Evolutionary conservation across 1,284 basidiomycete genomes (phyloP).

Genomic region (Sutorius eximius): DNA sequence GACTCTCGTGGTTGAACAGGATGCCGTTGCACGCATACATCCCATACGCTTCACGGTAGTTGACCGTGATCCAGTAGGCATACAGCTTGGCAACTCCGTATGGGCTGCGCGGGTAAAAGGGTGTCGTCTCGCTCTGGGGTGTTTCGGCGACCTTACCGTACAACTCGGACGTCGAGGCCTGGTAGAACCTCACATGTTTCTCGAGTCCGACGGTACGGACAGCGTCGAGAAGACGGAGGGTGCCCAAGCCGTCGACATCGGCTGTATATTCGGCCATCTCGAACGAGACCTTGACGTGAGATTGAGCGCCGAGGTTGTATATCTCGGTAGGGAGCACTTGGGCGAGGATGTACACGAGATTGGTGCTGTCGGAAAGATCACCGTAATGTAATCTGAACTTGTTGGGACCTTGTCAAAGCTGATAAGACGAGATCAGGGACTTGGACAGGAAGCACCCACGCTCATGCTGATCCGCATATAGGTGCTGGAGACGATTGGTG

Average conservation of each 20-base stretch:
- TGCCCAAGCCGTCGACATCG: constrained; percentile 89
- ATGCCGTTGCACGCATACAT: constrained; percentile 93
- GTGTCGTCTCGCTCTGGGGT: constrained; percentile 88
- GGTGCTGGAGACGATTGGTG: constrained; percentile 85
- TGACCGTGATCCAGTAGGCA: constrained; percentile 86
- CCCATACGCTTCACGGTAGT: constrained; percentile 89
- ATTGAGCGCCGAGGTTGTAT: constrained; percentile 95
- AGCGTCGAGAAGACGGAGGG: constrained; percentile 87
- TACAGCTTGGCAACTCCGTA: constrained; percentile 92
- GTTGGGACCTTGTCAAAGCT: constrained; percentile 53
- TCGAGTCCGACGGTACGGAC: constrained; percentile 89
- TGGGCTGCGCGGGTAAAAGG: constrained; percentile 90
- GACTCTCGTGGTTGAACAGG: constrained; percentile 93
- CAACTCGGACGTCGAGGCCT: constrained; percentile 91
- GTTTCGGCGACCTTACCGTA: constrained; percentile 92
- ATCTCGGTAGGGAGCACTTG: constrained; percentile 90
- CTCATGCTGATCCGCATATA: constrained; percentile 86
- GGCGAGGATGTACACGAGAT: constrained; percentile 90
- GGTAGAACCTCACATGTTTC: constrained; percentile 86
- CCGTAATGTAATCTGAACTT: constrained; percentile 91
- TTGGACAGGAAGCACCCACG: constrained; percentile 44
- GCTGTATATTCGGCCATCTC: constrained; percentile 97
- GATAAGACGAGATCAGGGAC: neutral
- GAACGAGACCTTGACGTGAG: constrained; percentile 95
- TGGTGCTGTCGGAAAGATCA: constrained; percentile 89